These are phyloP conservation scores for Candida frijolesensis DNA, from an alignment of 1,139 yeast genomes.

Conservation along the genomic window DNA sequence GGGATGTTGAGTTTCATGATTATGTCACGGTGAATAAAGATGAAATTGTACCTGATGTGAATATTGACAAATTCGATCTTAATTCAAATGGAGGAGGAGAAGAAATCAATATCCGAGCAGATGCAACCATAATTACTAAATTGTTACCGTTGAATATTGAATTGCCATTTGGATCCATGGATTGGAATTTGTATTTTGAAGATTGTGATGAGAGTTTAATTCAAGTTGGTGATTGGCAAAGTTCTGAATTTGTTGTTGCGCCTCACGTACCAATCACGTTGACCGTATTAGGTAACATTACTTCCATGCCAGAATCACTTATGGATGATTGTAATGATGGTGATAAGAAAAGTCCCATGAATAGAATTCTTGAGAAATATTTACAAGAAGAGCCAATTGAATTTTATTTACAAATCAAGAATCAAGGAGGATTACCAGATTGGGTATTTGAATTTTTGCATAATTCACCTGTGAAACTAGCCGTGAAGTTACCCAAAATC, in stretches of 20 bases:
- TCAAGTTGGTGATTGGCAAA: slow-evolving; percentile 28
- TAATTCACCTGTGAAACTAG: slow-evolving; percentile 9
- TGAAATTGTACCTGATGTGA: slow-evolving; percentile 18
- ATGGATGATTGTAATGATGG: slow-evolving; percentile 21
- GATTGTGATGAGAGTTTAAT: slow-evolving; percentile 26
- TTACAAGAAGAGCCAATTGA: slow-evolving; percentile 23
- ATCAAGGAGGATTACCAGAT: slow-evolving; percentile 22
- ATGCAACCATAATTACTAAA: slow-evolving; percentile 1
- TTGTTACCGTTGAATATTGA: slow-evolving; percentile 17
- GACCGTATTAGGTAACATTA: slow-evolving; percentile 16
- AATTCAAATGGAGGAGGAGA: slow-evolving; percentile 4
- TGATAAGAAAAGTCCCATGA: slow-evolving; percentile 26
- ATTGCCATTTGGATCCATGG: slow-evolving; percentile 23
- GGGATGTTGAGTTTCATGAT: slow-evolving; percentile 22
- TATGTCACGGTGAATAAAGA: slow-evolving; percentile 17
- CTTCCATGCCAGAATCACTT: slow-evolving; percentile 21
- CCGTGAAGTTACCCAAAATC: slow-evolving; percentile 13
- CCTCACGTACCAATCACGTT: slow-evolving; percentile 20
- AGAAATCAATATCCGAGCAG: slow-evolving; percentile 1
- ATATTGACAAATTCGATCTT: slow-evolving; percentile 12
- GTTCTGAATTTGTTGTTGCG: slow-evolving; percentile 18
- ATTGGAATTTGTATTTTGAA: slow-evolving; percentile 30
- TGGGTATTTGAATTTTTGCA: slow-evolving; percentile 28
- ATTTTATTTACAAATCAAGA: slow-evolving; percentile 23
- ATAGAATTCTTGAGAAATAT: slow-evolving; percentile 23